Conservation (phyloP, 1,139 yeast genomes). For the Pichia sp. region DNA sequence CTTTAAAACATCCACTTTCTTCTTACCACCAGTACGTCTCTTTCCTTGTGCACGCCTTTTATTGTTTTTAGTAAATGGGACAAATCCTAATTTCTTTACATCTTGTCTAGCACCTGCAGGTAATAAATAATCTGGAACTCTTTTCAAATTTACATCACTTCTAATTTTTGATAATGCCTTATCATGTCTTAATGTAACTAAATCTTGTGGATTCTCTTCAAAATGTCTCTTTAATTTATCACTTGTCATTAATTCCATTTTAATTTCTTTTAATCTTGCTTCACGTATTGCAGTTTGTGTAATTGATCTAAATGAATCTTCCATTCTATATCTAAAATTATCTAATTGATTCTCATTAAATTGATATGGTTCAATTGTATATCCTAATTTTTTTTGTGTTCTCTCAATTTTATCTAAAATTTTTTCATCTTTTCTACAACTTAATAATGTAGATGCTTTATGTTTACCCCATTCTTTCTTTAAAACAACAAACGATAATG, state of each 20-base stretch:
- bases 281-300: constrained; percentile 87
- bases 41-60: constrained; percentile 31
- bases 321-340: constrained; percentile 94
- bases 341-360: constrained; percentile 92
- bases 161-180: constrained; percentile 79
- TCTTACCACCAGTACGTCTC: constrained; percentile 25
- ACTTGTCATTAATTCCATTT: constrained; percentile 78
- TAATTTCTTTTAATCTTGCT: constrained; percentile 87
- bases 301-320: constrained; percentile 94
- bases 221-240: constrained; percentile 91
- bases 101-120: constrained; percentile 72
- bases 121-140: constrained; percentile 86
- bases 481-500: constrained; percentile 88
- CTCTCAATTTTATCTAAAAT: constrained; percentile 68
- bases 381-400: constrained; percentile 70
- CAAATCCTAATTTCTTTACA: constrained; percentile 60
- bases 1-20: constrained; percentile 67
- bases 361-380: constrained; percentile 70
- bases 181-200: constrained; percentile 84
- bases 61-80: constrained; percentile 64
- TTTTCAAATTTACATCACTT: constrained; percentile 77
- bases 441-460: constrained; percentile 63
- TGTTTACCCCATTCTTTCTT: constrained; percentile 83
- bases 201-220: constrained; percentile 97
- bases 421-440: constrained; percentile 82